A percentile compares a stretch with the other conserved stretches of the same genome.
phyloP scores from a whole-genome alignment of 768 basidiomycete species.

The Mycena rebaudengoi region DNA sequence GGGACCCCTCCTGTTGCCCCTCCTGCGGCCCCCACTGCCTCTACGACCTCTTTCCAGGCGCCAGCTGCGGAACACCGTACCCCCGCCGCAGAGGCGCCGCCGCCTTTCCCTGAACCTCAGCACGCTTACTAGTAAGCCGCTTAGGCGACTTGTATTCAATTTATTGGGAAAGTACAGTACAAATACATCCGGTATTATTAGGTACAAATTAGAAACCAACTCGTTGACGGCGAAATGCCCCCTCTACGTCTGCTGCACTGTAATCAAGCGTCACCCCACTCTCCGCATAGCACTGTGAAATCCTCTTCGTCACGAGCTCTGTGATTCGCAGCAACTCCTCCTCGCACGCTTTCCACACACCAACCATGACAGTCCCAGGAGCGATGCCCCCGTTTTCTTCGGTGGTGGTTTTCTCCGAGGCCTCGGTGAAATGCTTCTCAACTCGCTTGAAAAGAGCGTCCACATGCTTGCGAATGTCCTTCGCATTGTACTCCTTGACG shows the following conservation, averaged over 20 bases:
- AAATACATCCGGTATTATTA: constrained; percentile 18
- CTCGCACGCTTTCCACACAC: constrained; percentile 93
- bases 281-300: constrained; percentile 83
- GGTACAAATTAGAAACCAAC: constrained; percentile 22
- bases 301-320: constrained; percentile 70
- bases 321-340: constrained; percentile 81
- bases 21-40: constrained; percentile 24
- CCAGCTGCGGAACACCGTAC: constrained; percentile 23
- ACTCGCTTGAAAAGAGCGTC: constrained; percentile 90
- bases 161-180: constrained; percentile 17
- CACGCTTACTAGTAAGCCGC: constrained; percentile 5
- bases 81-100: constrained; percentile 24
- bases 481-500: constrained; percentile 83
- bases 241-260: constrained; percentile 75
- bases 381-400: constrained; percentile 65
- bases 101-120: constrained; percentile 53
- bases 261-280: constrained; percentile 80
- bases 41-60: constrained; percentile 28
- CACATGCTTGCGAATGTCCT: constrained; percentile 89
- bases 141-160: neutral
- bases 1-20: constrained; percentile 18
- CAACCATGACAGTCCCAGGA: constrained; percentile 73
- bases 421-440: constrained; percentile 94
- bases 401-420: constrained; percentile 68
- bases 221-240: constrained; percentile 73